Base-by-base conservation (phyloP, 2,329 filamentous ascomycete genomes). In the Harringtonia aguacate region DNA sequence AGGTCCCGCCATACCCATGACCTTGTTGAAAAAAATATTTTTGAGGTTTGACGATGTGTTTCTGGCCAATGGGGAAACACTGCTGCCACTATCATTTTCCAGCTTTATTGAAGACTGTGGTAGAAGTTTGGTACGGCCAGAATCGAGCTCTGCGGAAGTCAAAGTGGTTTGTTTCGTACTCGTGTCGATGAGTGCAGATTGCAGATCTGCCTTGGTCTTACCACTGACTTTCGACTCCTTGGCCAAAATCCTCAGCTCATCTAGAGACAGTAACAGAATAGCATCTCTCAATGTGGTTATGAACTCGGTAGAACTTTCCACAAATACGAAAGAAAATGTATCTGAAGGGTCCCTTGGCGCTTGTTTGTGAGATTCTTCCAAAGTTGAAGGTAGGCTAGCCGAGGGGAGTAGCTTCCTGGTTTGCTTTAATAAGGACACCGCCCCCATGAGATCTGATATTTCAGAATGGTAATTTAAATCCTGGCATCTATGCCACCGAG, bases 211-310 rank as follows among this genome's bases (percentile, higher is more conserved):
- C 60, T 98, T 98, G 55, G 85, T 95, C 61, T 86, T 92, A 2
- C 90, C 90, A 53, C 85, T 79, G 0, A 94, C 74, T 53, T 88
- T 95, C 4, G 81, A 85, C 51, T 95, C 86, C 58, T 86, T 95
- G 2, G 88, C 86, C 12, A 98, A 63, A 0, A 62, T 58, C 58
- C 92, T 97, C 20, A 97, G 69, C 63, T 98, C 92, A 38, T 95
- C 88, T 0, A 97, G 67, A n/a, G 79, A 77, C 6, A 98, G 65
- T 1, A 97, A 67, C 1, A 82, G 78, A 0, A 86, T 84, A 3
- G 89, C 89, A 59, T 95, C 87, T 58, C 94, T 83, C 2, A 97
- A 64, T 1, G 79, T 83, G 7, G 70, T 80, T 48, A 97, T 88
- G 47, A 74, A 69, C 9, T 83, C 72, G 46, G 84, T 76, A 1